Base-by-base conservation (phyloP, 495 filamentous ascomycete species). In the Physcia stellaris region DNA sequence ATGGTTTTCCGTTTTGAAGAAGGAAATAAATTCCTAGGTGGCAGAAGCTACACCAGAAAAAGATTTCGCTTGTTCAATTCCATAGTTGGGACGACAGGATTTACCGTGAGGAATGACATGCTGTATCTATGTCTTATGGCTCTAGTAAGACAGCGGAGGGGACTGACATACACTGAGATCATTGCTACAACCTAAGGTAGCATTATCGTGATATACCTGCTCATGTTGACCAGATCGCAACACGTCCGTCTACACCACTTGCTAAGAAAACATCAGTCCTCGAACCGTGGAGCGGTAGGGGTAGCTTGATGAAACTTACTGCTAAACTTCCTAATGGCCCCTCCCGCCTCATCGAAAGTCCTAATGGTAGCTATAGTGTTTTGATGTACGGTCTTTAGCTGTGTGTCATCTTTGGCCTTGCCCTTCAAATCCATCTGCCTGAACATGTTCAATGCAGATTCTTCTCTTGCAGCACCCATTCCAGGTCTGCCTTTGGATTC, bases 361-460 rank as follows among this genome's bases (percentile, higher is more conserved):
- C 90, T 71, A 12, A 95, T 55, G 4, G 77, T 93, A 49, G 73
- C 79, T 52, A 98, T 88, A 22, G 87, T 94, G 60, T 98, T 98
- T 58, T 98, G 90, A 62, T 98, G 90, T 30, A 88, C 77, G 5
- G 90, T 95, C 62, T 90, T 93, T 42, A 96, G 66, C 61, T 90
- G 83, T 6, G 86, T 94, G 54, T 95, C 86, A 46, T 85, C 85
- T 48, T 77, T 78, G 17, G 68, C 59, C 60, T 94, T 92, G 26
- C 90, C 90, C 66, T 86, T 94, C 43, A 96, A 66, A 56, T 98
- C 90, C 92, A 98, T 94, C 62, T 94, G 86, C 54, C 74, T 74
- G 69, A 98, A 98, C 92, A 95, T 95, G 56, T 96, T 94, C 54
- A 95, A 66, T n/a, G 90, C 90, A 48, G 79, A 84, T 57, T 73